Conservation (phyloP, 495 filamentous ascomycete genomes). For the Mytilinidion resinicola region DNA sequence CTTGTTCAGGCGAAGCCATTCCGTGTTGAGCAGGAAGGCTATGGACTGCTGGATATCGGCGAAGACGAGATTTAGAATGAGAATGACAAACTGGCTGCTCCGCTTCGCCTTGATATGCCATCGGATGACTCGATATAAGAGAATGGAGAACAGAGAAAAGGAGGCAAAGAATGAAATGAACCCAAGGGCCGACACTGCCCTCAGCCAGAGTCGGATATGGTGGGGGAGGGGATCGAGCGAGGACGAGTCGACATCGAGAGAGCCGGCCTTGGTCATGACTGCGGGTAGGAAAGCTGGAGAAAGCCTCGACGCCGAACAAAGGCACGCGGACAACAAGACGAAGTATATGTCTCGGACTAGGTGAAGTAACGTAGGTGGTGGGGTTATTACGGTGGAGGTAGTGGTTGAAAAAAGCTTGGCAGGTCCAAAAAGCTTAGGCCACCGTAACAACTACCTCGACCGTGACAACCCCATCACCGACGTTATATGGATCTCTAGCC, state of each 20-base stretch:
- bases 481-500: no score
- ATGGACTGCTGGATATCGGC: constrained; percentile 68
- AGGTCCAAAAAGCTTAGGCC: no score
- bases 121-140: constrained; percentile 17
- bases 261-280: no score
- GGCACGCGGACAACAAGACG: no score
- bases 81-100: constrained; percentile 64
- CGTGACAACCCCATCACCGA: no score
- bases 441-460: no score
- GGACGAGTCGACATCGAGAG: background rate
- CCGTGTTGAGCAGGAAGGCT: constrained; percentile 60
- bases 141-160: constrained; percentile 9
- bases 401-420: no score
- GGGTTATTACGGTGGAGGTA: no score
- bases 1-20: constrained; percentile 52
- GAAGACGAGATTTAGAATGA: constrained; percentile 67
- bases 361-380: no score
- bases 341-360: no score
- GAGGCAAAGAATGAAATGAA: constrained; percentile 32
- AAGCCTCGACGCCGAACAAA: no score
- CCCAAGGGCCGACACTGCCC: constrained; percentile 29
- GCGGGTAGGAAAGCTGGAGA: no score
- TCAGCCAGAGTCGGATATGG: constrained; percentile 25
- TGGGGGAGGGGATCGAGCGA: constrained; percentile 18
- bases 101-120: constrained; percentile 30